A percentile compares a stretch with the other conserved stretches of the same genome.
Evolutionary conservation across 2,329 filamentous ascomycete genomes (phyloP).

Genomic region (Botrytis tulipae): DNA sequence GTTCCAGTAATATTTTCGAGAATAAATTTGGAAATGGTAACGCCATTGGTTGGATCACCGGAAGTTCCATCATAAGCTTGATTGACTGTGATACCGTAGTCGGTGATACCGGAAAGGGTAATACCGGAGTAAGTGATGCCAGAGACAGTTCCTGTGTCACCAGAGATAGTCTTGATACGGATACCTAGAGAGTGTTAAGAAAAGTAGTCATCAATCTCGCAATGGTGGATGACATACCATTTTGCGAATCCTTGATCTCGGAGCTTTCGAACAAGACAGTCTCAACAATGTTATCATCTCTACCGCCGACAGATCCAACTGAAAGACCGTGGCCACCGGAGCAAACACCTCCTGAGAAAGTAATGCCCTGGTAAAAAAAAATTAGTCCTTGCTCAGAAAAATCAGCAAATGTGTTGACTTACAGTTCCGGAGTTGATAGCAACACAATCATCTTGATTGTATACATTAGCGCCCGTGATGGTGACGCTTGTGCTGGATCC

Average conservation of each 20-base stretch:
- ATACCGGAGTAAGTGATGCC: conserved; percentile 54
- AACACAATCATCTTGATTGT: conserved; percentile 60
- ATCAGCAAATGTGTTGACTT: conserved; percentile 39
- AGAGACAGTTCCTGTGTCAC: conserved; percentile 51
- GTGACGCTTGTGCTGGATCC: conserved; percentile 45
- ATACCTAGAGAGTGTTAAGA: conserved; percentile 43
- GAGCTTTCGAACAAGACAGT: conserved; percentile 50
- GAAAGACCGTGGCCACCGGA: conserved; percentile 47
- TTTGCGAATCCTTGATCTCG: conserved; percentile 49
- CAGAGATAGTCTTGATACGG: conserved; percentile 56
- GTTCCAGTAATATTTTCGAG: conserved; percentile 46
- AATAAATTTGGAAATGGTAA: conserved; percentile 50
- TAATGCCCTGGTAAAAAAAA: conserved; percentile 42
- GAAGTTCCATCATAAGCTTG: conserved; percentile 54
- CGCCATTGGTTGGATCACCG: conserved; percentile 46
- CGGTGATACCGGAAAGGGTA: conserved; percentile 47
- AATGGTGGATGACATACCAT: conserved; percentile 48
- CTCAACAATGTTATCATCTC: conserved; percentile 52
- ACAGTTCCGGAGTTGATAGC: conserved; percentile 54
- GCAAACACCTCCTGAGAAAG: conserved; percentile 29
- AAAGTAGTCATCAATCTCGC: conserved; percentile 40
- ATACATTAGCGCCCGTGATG: conserved; percentile 49
- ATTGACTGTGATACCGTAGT: conserved; percentile 52
- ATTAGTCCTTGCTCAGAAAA: conserved; percentile 27
- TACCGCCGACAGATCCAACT: conserved; percentile 58